Conservation (phyloP, 2,329 filamentous ascomycete genomes). For the Botrytis fragariae region DNA sequence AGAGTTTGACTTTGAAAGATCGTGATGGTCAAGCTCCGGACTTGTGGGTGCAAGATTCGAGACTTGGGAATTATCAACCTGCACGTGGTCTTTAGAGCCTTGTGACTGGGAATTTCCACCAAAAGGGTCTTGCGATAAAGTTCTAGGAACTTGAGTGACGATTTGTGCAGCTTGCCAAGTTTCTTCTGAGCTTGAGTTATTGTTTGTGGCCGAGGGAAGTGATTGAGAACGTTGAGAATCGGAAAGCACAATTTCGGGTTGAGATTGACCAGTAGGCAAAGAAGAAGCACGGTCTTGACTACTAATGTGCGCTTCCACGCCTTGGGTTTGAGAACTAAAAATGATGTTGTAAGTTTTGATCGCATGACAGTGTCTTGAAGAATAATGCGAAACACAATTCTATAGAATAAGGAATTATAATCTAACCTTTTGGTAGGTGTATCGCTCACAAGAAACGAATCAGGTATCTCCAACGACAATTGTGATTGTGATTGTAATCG, state of each 20-base stretch:
- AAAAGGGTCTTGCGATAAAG: background rate
- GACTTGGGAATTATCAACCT: background rate
- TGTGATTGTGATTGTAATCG: background rate
- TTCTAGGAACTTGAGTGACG: conserved; percentile 15
- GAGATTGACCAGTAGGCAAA: background rate
- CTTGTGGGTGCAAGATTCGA: background rate
- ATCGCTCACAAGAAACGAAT: conserved; percentile 13
- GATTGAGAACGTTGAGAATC: conserved; percentile 18
- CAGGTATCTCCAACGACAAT: conserved; percentile 9
- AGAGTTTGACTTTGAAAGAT: background rate
- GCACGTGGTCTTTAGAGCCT: conserved; percentile 11
- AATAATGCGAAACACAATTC: background rate
- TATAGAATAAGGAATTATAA: background rate
- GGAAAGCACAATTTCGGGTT: background rate
- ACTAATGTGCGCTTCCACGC: background rate
- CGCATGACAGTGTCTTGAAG: background rate
- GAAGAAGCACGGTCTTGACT: conserved; percentile 12
- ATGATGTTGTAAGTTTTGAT: conserved; percentile 9
- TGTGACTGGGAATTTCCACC: background rate
- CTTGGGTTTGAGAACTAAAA: conserved; percentile 4
- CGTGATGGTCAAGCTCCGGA: too few species aligned
- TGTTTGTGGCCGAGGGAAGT: conserved; percentile 3
- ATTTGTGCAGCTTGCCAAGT: conserved; percentile 25
- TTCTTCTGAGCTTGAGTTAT: conserved; percentile 19
- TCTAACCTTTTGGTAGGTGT: conserved; percentile 10